Conservation (phyloP, 805 yeast species). For the Metschnikowia baotianmanensis region DNA sequence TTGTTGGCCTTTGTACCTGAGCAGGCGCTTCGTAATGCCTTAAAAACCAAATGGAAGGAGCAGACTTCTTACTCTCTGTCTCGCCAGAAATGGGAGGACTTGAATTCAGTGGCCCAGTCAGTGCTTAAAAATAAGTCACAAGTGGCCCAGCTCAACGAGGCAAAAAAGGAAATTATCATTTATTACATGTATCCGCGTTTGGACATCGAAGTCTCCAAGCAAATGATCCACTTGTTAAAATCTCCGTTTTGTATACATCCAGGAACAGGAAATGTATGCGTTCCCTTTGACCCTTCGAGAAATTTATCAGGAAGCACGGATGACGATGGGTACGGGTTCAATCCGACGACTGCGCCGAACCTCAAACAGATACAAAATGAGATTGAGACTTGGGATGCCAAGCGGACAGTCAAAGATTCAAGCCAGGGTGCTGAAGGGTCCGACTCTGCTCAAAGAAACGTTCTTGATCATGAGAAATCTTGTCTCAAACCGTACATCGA, state of each 20-base stretch:
- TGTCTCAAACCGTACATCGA: conserved; percentile 69
- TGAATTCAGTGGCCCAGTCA: conserved; percentile 51
- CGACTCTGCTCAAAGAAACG: conserved; percentile 17
- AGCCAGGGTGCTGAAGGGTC: conserved; percentile 25
- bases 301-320: conserved; percentile 32
- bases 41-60: conserved; percentile 57
- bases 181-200: conserved; percentile 85
- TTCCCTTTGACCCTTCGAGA: conserved; percentile 63
- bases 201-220: conserved; percentile 90
- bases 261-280: conserved; percentile 92
- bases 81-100: conserved; percentile 77
- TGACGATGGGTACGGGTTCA: conserved; percentile 54
- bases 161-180: conserved; percentile 78
- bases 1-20: conserved; percentile 65
- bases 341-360: conserved; percentile 80
- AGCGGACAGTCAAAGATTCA: conserved; percentile 28
- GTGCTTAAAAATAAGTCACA: conserved; percentile 45
- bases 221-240: conserved; percentile 85
- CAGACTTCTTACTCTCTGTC: conserved; percentile 36
- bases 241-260: conserved; percentile 98
- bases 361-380: conserved; percentile 62
- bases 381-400: conserved; percentile 49
- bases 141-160: conserved; percentile 54
- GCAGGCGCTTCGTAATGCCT: conserved; percentile 48
- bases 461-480: conserved; percentile 59